Base-by-base conservation (phyloP, 306 rosid species). In the Vigna radiata region DNA sequence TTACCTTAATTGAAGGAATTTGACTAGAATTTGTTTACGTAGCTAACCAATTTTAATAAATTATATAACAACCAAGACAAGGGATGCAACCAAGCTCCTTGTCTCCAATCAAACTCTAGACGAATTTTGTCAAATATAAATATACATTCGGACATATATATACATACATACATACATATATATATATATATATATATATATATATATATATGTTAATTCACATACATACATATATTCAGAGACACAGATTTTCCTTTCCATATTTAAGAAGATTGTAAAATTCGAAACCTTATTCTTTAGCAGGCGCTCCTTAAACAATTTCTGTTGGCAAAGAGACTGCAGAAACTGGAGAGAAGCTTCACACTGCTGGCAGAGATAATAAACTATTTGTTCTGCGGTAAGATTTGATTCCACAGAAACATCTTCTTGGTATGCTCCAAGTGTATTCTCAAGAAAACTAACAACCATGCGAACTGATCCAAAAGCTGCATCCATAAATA, bases 331-430 rank as follows among this genome's bases (percentile, higher is more conserved):
- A 56, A 92, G 68, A 33, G 85, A 86, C 78, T 87, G 97, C 80
- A 95, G 95, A 92, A 89, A 90, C 85, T 95, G 98, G 67, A 95
- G 83, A 80, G 97, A 95, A 79, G 96, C 97, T 81, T 95, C 98
- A 82, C 97, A 92, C 83, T 92, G 98, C 89, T 88, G 96, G 83
- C 90, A 89, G 70, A 92, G 85, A 87, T 71, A 92, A 81, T 85
- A 88, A 75, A 89, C 91, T 46, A 74, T 76, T 83, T 72, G 86
- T 75, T 90, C 98, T 55, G 84, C 76, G 73, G 89, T 70, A 79
- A 82, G 77, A 78, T 75, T 72, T 70, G 89, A 70, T 71, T 79
- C 87, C 52, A 77, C 55, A 10, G 69, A 63, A 75, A 78, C 62
- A 68, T 84, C 86, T 68, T 78, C 56, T 75, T 79, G 70, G n/a